Evolutionary conservation across 2,329 filamentous ascomycete genomes (phyloP).

Genomic region (Fusarium sp.): DNA sequence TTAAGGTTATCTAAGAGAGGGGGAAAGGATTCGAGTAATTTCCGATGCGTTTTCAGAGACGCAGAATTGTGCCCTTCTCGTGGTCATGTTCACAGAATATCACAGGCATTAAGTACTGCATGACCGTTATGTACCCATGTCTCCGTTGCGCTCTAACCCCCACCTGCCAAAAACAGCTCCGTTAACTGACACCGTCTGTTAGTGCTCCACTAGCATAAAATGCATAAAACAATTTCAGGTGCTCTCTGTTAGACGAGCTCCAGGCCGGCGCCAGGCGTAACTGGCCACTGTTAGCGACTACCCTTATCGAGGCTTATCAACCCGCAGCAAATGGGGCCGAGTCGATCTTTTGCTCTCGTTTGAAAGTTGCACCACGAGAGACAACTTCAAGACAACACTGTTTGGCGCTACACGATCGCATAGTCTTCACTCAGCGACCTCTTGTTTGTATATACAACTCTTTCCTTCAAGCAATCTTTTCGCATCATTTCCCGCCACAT

Average conservation of each 20-base stretch:
- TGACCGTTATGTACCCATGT: slow-evolving; percentile 1
- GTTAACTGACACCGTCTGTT: slow-evolving; percentile 11
- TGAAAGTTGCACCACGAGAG: slow-evolving; percentile 46
- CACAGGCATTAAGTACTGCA: background rate
- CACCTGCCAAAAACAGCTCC: slow-evolving; percentile 27
- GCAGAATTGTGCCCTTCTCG: background rate
- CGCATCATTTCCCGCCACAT: background rate
- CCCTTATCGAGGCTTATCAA: slow-evolving; percentile 42
- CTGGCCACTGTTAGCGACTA: slow-evolving; percentile 24
- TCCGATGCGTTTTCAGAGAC: too few relatives aligned
- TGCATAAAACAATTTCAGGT: slow-evolving; percentile 16
- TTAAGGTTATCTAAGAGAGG: too few relatives aligned
- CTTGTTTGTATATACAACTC: background rate
- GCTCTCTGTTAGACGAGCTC: slow-evolving; percentile 17
- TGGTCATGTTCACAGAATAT: background rate
- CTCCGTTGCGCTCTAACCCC: slow-evolving; percentile 24
- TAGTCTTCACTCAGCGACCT: slow-evolving; percentile 1
- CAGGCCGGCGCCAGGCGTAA: slow-evolving; percentile 2
- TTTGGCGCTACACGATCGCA: slow-evolving; percentile 15
- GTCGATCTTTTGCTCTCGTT: slow-evolving; percentile 42
- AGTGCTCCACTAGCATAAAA: slow-evolving; percentile 15
- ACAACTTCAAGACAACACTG: slow-evolving; percentile 17
- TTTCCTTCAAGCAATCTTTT: background rate
- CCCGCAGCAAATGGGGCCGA: slow-evolving; percentile 24
- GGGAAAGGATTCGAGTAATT: too few relatives aligned